Base-by-base conservation (phyloP, 2,329 filamentous ascomycete species). In the Fusarium goolgardi region DNA sequence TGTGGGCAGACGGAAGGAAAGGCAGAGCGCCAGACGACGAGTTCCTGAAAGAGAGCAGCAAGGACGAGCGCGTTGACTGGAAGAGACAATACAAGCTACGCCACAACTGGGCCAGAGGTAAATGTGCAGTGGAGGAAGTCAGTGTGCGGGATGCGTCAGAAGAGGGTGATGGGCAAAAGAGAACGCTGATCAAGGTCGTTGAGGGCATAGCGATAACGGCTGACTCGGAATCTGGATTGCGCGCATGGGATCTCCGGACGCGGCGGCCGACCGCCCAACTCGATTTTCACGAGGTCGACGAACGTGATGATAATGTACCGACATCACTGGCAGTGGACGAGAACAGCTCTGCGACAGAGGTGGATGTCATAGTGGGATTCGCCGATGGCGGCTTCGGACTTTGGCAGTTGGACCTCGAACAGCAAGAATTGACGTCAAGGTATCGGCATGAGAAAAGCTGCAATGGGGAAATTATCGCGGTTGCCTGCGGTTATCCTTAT, bases 61-160 rank as follows among this genome's bases (percentile, higher is more conserved):
- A 52, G 25, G 46, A 34, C 15, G 59, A 64, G 46, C 59, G 86
- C 10, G 83, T 91, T 23, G 88, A 96, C 75, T 97, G 94, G 94
- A 97, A 96, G 81, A 86, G 87, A 64, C 91, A 96, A 73, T 98
- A 96, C 79, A 93, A 91, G 73, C 83, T 97, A 50, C 86, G 92
- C 45, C 91, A 97, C 76, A 98, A 98, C 79, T 98, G 96, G 96
- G 87, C 91, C 2, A 88, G 85, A 65, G 96, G 95, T 1, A 89
- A 87, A 70, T 97, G 93, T 73, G 90, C 88, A 37, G 88, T 97
- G 15, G 89, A 91, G 35, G 92, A 97, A 77, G 86, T 97, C 31
- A 84, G 89, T 44, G 85, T 93, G 25, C 72, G 73, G 39, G 73
- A 75, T 39, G 53, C 62, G 12, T 81, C 84, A 54, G 81, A 66